Conservation (phyloP, 1,284 basidiomycete species). For the Chalciporus piperatoides region DNA sequence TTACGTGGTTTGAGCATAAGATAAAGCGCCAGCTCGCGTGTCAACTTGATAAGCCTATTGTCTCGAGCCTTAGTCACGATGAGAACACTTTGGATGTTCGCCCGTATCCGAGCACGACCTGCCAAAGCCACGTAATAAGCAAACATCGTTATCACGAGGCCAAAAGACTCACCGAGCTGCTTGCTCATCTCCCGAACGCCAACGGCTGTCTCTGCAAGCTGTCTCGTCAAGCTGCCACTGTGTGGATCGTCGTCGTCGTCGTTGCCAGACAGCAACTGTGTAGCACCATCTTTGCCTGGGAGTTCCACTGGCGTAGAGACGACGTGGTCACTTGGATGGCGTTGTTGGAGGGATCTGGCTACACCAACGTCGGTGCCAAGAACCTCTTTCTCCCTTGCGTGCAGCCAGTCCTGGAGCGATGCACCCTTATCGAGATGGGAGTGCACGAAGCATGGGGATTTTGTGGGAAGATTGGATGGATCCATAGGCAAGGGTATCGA, state of each 20-base stretch:
- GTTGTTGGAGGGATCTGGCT: slow-evolving; percentile 45
- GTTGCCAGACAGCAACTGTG: slow-evolving; percentile 31
- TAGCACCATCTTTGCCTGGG: slow-evolving; percentile 15
- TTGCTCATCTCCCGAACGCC: slow-evolving; percentile 99
- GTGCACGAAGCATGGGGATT: slow-evolving; percentile 85
- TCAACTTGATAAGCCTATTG: slow-evolving; percentile 93
- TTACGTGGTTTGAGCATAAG: slow-evolving; percentile 79
- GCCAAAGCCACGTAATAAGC: slow-evolving; percentile 15
- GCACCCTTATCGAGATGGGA: slow-evolving; percentile 77
- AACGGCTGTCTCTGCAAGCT: slow-evolving; percentile 95
- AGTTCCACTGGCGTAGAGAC: slow-evolving; percentile 18
- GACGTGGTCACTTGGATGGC: slow-evolving; percentile 13
- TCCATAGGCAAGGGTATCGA: slow-evolving; percentile 36
- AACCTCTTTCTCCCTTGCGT: slow-evolving; percentile 42
- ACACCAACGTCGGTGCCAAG: slow-evolving; percentile 43
- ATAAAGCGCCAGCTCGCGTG: slow-evolving; percentile 91
- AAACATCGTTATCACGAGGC: not conserved
- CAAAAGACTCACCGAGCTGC: slow-evolving; percentile 75
- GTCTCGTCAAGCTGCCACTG: slow-evolving; percentile 78
- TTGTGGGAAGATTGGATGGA: slow-evolving; percentile 33
- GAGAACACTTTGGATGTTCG: slow-evolving; percentile 88
- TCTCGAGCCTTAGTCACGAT: slow-evolving; percentile 99
- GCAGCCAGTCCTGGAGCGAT: slow-evolving; percentile 68
- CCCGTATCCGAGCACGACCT: slow-evolving; percentile 91
- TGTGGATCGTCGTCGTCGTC: slow-evolving; percentile 69